Evolutionary conservation across 1,284 basidiomycete genomes (phyloP).

Genomic region (Cryptococcus wingfieldii): DNA sequence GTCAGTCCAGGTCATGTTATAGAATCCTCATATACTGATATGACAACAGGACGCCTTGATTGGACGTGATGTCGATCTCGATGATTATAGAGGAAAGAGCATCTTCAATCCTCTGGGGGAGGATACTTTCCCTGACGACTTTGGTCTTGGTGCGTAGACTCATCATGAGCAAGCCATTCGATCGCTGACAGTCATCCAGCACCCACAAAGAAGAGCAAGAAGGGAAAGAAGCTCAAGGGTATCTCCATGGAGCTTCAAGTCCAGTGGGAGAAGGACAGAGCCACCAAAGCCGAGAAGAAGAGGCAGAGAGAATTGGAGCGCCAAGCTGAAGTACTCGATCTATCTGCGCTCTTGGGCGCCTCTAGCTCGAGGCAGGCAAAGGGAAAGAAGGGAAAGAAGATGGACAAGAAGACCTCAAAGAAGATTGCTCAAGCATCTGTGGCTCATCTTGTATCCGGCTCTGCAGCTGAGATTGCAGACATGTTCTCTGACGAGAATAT

Average conservation of each 20-base stretch:
- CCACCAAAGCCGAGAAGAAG: constrained; percentile 74
- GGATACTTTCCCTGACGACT: constrained; percentile 57
- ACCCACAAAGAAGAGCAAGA: constrained; percentile 34
- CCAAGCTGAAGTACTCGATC: constrained; percentile 54
- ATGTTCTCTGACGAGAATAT: constrained; percentile 30
- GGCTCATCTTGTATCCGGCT: constrained; percentile 40
- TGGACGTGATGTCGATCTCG: constrained; percentile 50
- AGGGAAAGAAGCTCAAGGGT: constrained; percentile 53
- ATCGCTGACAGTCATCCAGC: constrained; percentile 10
- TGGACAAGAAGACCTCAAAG: constrained; percentile 28
- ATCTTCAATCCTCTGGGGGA: constrained; percentile 63
- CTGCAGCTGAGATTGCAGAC: constrained; percentile 39
- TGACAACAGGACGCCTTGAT: constrained; percentile 54
- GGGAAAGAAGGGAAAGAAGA: constrained; percentile 29
- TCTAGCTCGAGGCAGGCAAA: constrained; percentile 56
- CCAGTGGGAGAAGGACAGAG: constrained; percentile 75
- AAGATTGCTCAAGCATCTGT: constrained; percentile 35
- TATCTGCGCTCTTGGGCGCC: constrained; percentile 56
- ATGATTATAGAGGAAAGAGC: constrained; percentile 57
- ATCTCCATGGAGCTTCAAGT: constrained; percentile 62
- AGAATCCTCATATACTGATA: neutral
- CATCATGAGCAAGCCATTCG: constrained; percentile 6
- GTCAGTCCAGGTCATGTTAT: constrained; percentile 47
- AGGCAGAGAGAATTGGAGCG: constrained; percentile 57
- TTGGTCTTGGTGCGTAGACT: constrained; percentile 31